A percentile compares a stretch with the other conserved stretches of the same genome.
Evolutionary conservation across 768 basidiomycete genomes (phyloP).

Genomic region (Lentinula detonsa): DNA sequence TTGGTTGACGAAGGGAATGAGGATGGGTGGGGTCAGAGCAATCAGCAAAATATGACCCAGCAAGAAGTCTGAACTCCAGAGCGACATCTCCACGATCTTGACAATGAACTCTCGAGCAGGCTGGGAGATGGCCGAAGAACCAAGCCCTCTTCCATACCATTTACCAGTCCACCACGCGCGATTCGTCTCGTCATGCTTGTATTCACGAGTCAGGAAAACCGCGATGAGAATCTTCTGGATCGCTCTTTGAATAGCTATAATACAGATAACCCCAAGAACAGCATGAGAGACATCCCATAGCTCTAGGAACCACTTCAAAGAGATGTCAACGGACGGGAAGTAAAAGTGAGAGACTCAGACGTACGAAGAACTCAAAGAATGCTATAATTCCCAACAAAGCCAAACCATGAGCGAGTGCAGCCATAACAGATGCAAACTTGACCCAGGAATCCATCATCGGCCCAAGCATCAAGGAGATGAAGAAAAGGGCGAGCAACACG

Average conservation of each 20-base stretch:
- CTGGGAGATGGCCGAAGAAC: conserved; percentile 88
- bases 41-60: conserved; percentile 80
- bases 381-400: conserved; percentile 77
- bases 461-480: conserved; percentile 87
- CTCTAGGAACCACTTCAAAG: conserved; percentile 85
- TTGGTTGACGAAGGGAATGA: conserved; percentile 85
- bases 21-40: conserved; percentile 75
- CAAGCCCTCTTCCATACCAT: conserved; percentile 94
- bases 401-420: conserved; percentile 80
- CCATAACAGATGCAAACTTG: conserved; percentile 90
- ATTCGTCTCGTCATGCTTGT: conserved; percentile 98
- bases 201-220: conserved; percentile 92
- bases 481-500: conserved; percentile 78
- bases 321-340: conserved; percentile 12
- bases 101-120: conserved; percentile 96
- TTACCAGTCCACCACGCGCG: conserved; percentile 99
- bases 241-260: conserved; percentile 86
- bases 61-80: conserved; percentile 95
- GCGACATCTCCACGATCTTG: conserved; percentile 96
- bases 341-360: conserved; percentile 34
- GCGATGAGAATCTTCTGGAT: conserved; percentile 93
- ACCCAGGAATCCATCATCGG: conserved; percentile 82
- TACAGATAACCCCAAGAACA: conserved; percentile 85
- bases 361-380: conserved; percentile 95
- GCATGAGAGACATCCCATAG: conserved; percentile 97